A percentile compares a stretch with the other conserved stretches of the same genome.
Evolutionary conservation across 768 basidiomycete species (phyloP).

Genomic region (Tubosaeta brunneosetosa): DNA sequence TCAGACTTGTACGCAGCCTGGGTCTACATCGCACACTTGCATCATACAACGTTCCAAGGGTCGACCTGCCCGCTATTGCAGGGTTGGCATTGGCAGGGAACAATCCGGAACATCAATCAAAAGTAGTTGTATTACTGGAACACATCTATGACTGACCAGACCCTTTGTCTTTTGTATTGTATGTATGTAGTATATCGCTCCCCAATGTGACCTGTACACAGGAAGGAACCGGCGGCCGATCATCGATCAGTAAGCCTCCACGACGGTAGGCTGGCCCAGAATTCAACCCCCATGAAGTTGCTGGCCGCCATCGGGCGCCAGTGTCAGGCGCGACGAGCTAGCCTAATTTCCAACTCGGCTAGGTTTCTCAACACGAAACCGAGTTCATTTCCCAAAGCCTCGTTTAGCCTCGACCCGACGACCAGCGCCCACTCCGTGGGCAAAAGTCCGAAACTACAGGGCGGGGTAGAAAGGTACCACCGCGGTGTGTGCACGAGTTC

Average conservation of each 20-base stretch:
- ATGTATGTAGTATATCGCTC: background rate
- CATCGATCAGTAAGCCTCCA: background rate
- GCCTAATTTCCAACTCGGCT: conserved; percentile 13
- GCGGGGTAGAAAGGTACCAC: conserved; percentile 14
- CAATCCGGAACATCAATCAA: conserved; percentile 32
- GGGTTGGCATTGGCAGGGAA: conserved; percentile 22
- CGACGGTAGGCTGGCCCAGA: no score
- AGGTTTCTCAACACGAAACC: conserved; percentile 3
- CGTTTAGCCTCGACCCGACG: background rate
- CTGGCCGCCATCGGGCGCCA: conserved; percentile 2
- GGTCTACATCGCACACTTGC: conserved; percentile 54
- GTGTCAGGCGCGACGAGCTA: conserved; percentile 5
- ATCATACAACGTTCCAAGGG: conserved; percentile 60
- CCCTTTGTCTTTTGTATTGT: no score
- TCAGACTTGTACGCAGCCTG: conserved; percentile 55
- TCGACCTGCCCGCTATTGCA: conserved; percentile 52
- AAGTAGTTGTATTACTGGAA: conserved; percentile 49
- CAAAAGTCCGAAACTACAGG: background rate
- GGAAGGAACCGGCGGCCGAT: no score
- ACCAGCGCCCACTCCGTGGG: background rate
- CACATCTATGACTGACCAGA: conserved; percentile 32
- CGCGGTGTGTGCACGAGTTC: background rate
- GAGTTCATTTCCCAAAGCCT: background rate
- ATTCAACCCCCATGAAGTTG: conserved; percentile 11
- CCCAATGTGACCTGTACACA: no score